Base-by-base conservation (phyloP, 1,139 yeast species). In the Taphrina sp. region DNA sequence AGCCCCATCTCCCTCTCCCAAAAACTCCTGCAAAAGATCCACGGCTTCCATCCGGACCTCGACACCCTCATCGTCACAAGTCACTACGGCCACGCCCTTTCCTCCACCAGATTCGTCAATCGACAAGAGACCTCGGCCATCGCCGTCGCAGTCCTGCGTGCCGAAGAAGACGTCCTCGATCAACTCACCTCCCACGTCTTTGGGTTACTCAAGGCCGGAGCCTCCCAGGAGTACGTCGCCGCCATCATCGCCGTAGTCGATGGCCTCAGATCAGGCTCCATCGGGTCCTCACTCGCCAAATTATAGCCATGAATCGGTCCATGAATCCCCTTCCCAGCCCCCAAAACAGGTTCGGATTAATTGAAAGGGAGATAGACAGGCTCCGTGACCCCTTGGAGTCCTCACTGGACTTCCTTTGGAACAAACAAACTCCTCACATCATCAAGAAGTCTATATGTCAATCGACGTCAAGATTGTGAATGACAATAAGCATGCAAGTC, bases 241-340 rank as follows among this genome's bases (percentile, higher is more conserved):
- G 26, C 54, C 46, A 49, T 49, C 39, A 49, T 49, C 12, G 54
- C 34, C 10, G 46, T 49, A 33, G 54, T 49, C 31, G 54, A 49
- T 39, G 54, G 54, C 3, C 31, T 49, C 28, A 12, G 54, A 4
- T 14, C 16, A 12, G 54, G 54, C 2, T 31, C 22, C 3, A 19
- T 47, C 26, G 16, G 33, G 5, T 17, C 10, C 36, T 22, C 8
- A 19, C 33, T 23, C 14, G 34, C 43, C 8, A 47, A 36, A n/a
- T 20, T 47, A 20, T 47, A 37, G 34, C 2, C 31, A 7, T n/a
- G n/a, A n/a, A n/a, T n/a, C n/a, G n/a, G n/a, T n/a, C n/a, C n/a
- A n/a, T n/a, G n/a, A n/a, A n/a, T n/a, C n/a, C n/a, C n/a, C n/a
- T n/a, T n/a, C n/a, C n/a, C n/a, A n/a, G n/a, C n/a, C n/a, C n/a